A percentile compares a stretch with the other conserved stretches of the same genome.
Evolutionary conservation across 2,329 filamentous ascomycete genomes (phyloP).

Genomic region (Phoma sp.): DNA sequence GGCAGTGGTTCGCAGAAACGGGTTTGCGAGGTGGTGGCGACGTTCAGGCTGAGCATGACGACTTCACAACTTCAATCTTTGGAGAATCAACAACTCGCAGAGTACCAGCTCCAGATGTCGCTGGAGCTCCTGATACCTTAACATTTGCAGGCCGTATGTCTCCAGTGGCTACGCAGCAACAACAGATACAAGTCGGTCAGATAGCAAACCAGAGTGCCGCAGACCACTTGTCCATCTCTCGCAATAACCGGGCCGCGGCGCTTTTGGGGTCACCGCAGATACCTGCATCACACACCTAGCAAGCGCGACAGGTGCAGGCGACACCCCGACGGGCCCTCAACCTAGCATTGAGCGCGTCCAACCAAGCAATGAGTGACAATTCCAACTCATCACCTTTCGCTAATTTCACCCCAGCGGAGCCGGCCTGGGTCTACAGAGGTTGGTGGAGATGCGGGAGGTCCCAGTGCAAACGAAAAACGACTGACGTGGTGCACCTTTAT

Average conservation of each 20-base stretch:
- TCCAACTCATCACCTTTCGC: not conserved
- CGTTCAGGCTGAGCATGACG: not conserved
- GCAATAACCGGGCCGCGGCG: not conserved
- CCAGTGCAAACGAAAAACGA: too few relatives aligned
- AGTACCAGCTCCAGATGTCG: not conserved
- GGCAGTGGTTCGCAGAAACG: slow-evolving; percentile 2
- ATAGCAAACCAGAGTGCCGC: not conserved
- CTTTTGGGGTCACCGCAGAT: not conserved
- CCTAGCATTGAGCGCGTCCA: not conserved
- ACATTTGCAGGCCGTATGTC: not conserved
- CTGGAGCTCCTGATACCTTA: not conserved
- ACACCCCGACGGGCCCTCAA: not conserved
- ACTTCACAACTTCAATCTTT: not conserved
- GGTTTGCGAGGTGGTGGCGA: not conserved
- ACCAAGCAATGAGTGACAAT: not conserved
- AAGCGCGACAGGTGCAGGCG: not conserved
- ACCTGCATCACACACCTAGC: not conserved
- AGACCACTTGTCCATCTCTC: not conserved
- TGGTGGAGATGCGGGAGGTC: too few relatives aligned
- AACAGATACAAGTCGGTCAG: not conserved
- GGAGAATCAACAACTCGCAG: not conserved
- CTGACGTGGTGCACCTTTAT: too few relatives aligned
- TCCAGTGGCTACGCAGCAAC: not conserved
- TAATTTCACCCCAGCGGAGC: not conserved
- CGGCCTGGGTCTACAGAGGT: too few relatives aligned